Conservation (phyloP, 129 eudicot genomes). For the Helianthus tuberosus region DNA sequence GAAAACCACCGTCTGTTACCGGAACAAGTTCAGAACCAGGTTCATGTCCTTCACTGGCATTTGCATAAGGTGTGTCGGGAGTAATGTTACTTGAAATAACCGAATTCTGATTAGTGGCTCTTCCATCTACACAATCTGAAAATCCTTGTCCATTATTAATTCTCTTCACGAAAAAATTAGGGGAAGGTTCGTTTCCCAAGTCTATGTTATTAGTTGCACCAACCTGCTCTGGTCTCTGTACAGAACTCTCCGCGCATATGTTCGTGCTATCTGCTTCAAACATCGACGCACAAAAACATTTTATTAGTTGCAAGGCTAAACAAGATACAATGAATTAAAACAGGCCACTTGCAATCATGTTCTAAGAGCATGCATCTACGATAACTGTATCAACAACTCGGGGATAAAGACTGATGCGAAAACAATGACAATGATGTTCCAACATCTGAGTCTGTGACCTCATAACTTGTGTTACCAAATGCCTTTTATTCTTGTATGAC, state of each 20-base stretch:
- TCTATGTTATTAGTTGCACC: conserved; percentile 66
- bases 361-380: conserved; percentile 8
- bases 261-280: conserved; percentile 44
- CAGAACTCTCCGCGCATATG: conserved; percentile 36
- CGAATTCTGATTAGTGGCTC: conserved; percentile 30
- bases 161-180: conserved; percentile 64
- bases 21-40: conserved; percentile 49
- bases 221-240: conserved; percentile 61
- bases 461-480: conserved; percentile 13
- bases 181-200: conserved; percentile 80
- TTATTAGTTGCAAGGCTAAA: background rate
- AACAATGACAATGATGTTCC: too few relatives aligned
- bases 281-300: background rate
- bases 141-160: conserved; percentile 69
- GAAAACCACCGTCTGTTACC: conserved; percentile 47
- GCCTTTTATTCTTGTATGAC: background rate
- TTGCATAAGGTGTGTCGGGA: conserved; percentile 28
- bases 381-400: background rate
- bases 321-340: conserved; percentile 1
- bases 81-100: conserved; percentile 33
- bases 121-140: conserved; percentile 77
- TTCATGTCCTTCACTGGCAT: conserved; percentile 37
- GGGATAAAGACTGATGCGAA: background rate
- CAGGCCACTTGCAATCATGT: conserved; percentile 1
- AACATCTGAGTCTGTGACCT: conserved; percentile 27